Evolutionary conservation across 169 alveolate species (phyloP).

Genomic region (Plasmodium yoelii): DNA sequence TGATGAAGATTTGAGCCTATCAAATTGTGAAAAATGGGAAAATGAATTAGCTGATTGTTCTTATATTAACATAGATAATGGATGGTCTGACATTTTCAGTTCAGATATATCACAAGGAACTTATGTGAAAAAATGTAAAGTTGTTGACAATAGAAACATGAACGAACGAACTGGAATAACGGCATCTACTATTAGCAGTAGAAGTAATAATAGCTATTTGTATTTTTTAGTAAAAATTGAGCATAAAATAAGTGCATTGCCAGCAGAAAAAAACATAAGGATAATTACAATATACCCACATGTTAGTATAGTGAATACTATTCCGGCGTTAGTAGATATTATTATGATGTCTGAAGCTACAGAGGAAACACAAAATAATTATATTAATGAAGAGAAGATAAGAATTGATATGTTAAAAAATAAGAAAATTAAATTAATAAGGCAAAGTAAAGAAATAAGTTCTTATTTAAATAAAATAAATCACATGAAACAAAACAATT

Average conservation of each 20-base stretch:
- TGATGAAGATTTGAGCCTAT: background rate
- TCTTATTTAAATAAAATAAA: slow-evolving; percentile 19
- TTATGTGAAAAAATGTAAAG: slow-evolving; percentile 67
- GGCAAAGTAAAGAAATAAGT: slow-evolving; percentile 55
- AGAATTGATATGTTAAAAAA: slow-evolving; percentile 57
- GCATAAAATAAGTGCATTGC: slow-evolving; percentile 84
- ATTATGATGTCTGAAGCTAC: slow-evolving; percentile 57
- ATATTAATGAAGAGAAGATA: slow-evolving; percentile 48
- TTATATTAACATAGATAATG: slow-evolving; percentile 22
- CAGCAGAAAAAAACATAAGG: slow-evolving; percentile 86
- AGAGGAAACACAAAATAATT: slow-evolving; percentile 54
- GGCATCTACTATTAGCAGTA: slow-evolving; percentile 23
- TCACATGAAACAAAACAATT: background rate
- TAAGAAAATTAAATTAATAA: slow-evolving; percentile 35
- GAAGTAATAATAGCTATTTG: slow-evolving; percentile 78
- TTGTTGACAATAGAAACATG: slow-evolving; percentile 6
- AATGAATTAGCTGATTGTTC: slow-evolving; percentile 13
- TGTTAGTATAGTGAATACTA: slow-evolving; percentile 86
- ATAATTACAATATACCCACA: slow-evolving; percentile 87
- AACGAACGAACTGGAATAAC: background rate
- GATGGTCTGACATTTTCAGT: slow-evolving; percentile 77
- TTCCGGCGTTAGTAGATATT: slow-evolving; percentile 84
- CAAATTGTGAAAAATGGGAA: slow-evolving; percentile 19
- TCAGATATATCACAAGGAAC: slow-evolving; percentile 73
- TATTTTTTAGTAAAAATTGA: slow-evolving; percentile 85